phyloP scores from a whole-genome alignment of 495 filamentous ascomycete species.

The Penicillium coprophilum region DNA sequence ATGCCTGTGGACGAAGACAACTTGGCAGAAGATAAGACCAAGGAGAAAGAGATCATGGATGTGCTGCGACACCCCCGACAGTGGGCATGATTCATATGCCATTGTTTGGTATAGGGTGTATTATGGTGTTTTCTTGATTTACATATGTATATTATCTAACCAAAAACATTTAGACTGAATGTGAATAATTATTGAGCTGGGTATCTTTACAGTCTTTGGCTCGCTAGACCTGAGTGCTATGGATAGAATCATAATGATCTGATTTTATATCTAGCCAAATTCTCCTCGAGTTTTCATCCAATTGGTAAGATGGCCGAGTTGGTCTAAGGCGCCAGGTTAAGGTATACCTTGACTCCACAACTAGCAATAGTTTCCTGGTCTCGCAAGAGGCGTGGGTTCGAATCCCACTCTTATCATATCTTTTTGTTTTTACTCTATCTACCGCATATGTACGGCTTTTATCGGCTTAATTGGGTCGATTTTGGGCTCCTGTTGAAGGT shows the following conservation, averaged over 20 bases:
- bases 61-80: constrained; percentile 83
- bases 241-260: neutral
- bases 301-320: constrained; percentile 41
- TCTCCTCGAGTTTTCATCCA: constrained; percentile 1
- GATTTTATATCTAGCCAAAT: neutral
- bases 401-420: constrained; percentile 40
- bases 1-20: constrained; percentile 31
- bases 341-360: constrained; percentile 29
- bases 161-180: neutral
- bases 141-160: constrained; percentile 3
- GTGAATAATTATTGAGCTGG: neutral
- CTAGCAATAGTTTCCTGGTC: constrained; percentile 29
- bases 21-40: constrained; percentile 43
- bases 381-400: constrained; percentile 37
- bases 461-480: neutral
- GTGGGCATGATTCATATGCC: constrained; percentile 66
- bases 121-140: constrained; percentile 2
- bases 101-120: constrained; percentile 1
- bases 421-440: constrained; percentile 4
- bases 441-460: neutral
- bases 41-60: constrained; percentile 72
- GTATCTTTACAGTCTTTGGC: neutral
- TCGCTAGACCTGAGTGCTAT: neutral
- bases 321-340: constrained; percentile 41
- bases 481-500: too few relatives aligned